A percentile compares a stretch with the other conserved stretches of the same genome.
Evolutionary conservation across 2,329 filamentous ascomycete species (phyloP).

Genomic region (Trichoderma koningiopsis): DNA sequence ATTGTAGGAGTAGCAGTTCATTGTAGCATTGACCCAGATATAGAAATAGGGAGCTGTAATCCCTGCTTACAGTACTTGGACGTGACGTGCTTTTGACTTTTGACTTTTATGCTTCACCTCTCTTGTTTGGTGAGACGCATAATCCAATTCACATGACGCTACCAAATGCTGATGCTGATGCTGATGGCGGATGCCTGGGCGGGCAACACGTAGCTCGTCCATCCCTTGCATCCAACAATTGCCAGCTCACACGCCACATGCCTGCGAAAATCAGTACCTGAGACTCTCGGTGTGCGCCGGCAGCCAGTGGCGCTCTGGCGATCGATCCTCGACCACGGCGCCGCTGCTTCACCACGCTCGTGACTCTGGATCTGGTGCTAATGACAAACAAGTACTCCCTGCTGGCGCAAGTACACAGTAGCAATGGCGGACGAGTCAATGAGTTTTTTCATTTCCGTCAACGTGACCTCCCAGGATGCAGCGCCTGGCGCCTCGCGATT

Average conservation of each 20-base stretch:
- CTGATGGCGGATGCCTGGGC: not conserved
- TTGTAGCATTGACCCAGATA: not conserved
- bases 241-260: not conserved
- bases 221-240: not conserved
- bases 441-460: slow-evolving; percentile 17
- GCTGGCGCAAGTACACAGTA: not conserved
- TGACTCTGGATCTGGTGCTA: not conserved
- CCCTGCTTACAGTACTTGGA: not conserved
- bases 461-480: slow-evolving; percentile 28
- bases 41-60: not conserved
- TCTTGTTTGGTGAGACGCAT: not conserved
- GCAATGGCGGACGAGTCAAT: not conserved
- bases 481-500: slow-evolving; percentile 16
- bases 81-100: not conserved
- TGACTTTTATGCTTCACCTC: not conserved
- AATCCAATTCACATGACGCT: slow-evolving; percentile 1
- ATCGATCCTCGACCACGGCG: not conserved
- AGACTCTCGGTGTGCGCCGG: slow-evolving; percentile 2
- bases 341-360: not conserved
- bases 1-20: not conserved
- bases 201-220: not conserved
- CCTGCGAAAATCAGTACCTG: not conserved
- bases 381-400: not conserved
- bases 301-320: not conserved
- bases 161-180: not conserved